Conservation (phyloP, 2,329 filamentous ascomycete genomes). For the Metarhizium rileyi region DNA sequence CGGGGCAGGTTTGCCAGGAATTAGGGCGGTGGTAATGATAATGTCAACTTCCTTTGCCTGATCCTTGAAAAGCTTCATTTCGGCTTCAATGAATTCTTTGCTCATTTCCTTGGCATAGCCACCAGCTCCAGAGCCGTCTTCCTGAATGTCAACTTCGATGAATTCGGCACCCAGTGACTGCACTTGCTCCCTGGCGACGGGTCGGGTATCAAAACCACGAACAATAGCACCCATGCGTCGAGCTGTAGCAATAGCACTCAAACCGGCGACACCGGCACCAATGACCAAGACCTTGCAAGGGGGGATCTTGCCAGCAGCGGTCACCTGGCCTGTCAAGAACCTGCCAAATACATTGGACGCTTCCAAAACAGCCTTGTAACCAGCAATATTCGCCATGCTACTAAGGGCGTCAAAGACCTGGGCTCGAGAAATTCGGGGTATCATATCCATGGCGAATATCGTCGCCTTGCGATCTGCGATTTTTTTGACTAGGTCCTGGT, state of each 20-base stretch:
- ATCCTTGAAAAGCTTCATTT: constrained; percentile 87
- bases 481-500: constrained; percentile 63
- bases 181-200: constrained; percentile 81
- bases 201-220: constrained; percentile 80
- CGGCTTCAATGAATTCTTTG: constrained; percentile 83
- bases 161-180: constrained; percentile 86
- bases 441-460: constrained; percentile 85
- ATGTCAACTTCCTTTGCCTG: constrained; percentile 85
- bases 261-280: constrained; percentile 77
- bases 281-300: constrained; percentile 87
- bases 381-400: constrained; percentile 91
- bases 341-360: constrained; percentile 83
- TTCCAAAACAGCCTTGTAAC: constrained; percentile 85
- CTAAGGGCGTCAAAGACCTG: constrained; percentile 83
- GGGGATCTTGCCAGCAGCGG: constrained; percentile 81
- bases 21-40: constrained; percentile 85
- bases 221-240: constrained; percentile 82
- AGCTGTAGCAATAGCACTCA: constrained; percentile 82
- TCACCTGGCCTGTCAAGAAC: constrained; percentile 82
- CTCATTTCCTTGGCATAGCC: constrained; percentile 94
- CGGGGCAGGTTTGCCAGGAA: constrained; percentile 73
- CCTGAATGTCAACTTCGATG: constrained; percentile 74
- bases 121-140: constrained; percentile 75
- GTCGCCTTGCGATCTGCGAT: constrained; percentile 64
- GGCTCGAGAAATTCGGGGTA: constrained; percentile 79